Base-by-base conservation (phyloP, 2,329 filamentous ascomycete genomes). In the Mycocentrospora acerina region DNA sequence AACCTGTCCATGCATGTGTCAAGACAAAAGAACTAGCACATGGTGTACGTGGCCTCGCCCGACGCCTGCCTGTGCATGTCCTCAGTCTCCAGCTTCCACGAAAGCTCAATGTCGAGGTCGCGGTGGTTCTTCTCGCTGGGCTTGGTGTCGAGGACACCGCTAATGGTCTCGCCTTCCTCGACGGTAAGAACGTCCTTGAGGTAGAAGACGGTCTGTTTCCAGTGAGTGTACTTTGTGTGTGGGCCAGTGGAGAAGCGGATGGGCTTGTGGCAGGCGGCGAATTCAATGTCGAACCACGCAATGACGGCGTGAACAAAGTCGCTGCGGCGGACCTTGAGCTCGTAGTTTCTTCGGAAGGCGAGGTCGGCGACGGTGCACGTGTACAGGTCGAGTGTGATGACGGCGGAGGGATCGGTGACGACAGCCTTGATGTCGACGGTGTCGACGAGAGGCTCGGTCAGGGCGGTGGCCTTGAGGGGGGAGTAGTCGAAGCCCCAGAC, bases 191-290 rank as follows among this genome's bases (percentile, higher is more conserved):
- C 88, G 56, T 98, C 90, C 62, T 87, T 82, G 49, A 98, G 78
- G 74, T 98, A 98, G 75, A 98, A 97, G 48, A 98, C 93, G 10
- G 93, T 98, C 77, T 98, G 93, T 77, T 98, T 98, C 93, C 93
- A 98, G 79, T 98, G 93, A 13, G 93, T 98, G 75, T 97, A 97
- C 75, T 96, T 97, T 59, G 91, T 94, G 73, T 97, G 93, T 18
- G 93, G 93, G 15, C 93, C 93, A 13, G 93, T 98, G 37, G 88
- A 95, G 79, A 98, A 98, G 64, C 85, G 82, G 65, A 98, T 90
- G 22, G 90, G 88, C 80, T 97, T 97, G 80, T 98, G 93, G 80
- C 93, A 97, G 43, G 90, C 90, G 35, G 88, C 87, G 74, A 98
- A 98, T 64, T 97, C 91, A 59, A 98, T 97, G 67, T 98, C 93